Conservation (phyloP, 2,329 filamentous ascomycete genomes). For the Colletotrichum cereale region DNA sequence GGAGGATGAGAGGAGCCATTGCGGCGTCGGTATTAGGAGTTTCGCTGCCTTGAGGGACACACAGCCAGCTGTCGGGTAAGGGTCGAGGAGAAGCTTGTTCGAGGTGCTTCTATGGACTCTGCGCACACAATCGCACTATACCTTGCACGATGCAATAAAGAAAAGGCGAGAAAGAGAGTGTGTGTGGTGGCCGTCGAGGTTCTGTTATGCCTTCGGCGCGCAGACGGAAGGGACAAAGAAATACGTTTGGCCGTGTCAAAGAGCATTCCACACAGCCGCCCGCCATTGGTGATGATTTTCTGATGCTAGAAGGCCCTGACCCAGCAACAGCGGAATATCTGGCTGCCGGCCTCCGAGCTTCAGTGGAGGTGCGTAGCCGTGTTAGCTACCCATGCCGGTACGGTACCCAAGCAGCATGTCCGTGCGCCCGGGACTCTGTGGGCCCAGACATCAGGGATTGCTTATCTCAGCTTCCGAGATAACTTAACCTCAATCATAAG, state of each 20-base stretch:
- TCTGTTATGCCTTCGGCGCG: slow-evolving; percentile 30
- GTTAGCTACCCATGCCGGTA: neutral
- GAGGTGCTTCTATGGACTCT: slow-evolving; percentile 6
- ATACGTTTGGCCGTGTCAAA: slow-evolving; percentile 15
- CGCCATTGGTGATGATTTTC: slow-evolving; percentile 33
- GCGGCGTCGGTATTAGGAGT: slow-evolving; percentile 48
- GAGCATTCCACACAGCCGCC: neutral
- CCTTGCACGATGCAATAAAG: neutral
- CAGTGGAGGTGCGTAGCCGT: too few species aligned
- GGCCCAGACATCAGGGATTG: neutral
- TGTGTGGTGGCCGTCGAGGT: slow-evolving; percentile 24
- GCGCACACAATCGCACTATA: neutral
- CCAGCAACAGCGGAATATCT: slow-evolving; percentile 34
- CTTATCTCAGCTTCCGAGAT: neutral
- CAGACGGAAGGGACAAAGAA: slow-evolving; percentile 5
- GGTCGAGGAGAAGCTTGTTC: slow-evolving; percentile 9
- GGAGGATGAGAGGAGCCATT: slow-evolving; percentile 76
- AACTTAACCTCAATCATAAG: neutral
- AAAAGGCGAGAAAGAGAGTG: neutral
- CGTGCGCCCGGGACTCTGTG: neutral
- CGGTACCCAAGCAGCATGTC: neutral
- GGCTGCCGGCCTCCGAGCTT: neutral
- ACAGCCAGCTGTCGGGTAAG: slow-evolving; percentile 6
- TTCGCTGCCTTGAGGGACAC: slow-evolving; percentile 14
- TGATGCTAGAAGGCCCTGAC: slow-evolving; percentile 33